phyloP scores from a whole-genome alignment of 2,329 filamentous ascomycete genomes.

The Trichoderma pleuroti region DNA sequence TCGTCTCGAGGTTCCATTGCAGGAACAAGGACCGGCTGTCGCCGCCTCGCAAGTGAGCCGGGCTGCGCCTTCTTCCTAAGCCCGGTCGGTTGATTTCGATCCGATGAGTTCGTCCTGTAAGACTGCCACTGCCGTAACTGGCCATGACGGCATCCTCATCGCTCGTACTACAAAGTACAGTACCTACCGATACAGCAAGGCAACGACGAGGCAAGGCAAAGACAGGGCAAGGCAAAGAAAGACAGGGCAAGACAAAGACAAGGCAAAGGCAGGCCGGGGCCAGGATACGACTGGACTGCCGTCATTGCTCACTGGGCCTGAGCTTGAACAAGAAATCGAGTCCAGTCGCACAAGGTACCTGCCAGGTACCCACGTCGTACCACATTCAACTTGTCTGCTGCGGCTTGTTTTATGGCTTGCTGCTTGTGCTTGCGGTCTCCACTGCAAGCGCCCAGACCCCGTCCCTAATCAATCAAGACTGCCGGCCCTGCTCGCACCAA shows the following conservation, averaged over 20 bases:
- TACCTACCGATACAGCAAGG: neutral
- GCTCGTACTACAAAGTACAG: neutral
- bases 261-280: neutral
- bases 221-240: neutral
- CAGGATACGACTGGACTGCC: neutral
- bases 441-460: conserved; percentile 12
- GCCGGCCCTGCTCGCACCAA: conserved; percentile 16
- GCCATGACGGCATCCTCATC: neutral
- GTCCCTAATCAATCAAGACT: conserved; percentile 15
- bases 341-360: neutral
- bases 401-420: neutral
- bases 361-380: conserved; percentile 1
- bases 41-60: conserved; percentile 2
- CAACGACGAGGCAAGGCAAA: neutral
- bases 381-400: neutral
- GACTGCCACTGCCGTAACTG: neutral
- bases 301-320: neutral
- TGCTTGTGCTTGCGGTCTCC: conserved; percentile 9
- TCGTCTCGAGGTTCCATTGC: conserved; percentile 4
- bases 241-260: neutral
- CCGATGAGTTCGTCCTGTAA: neutral
- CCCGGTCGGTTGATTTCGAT: conserved; percentile 5
- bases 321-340: neutral
- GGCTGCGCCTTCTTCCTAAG: conserved; percentile 2
- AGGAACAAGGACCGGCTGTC: conserved; percentile 10